A percentile compares a stretch with the other conserved stretches of the same genome.
phyloP scores from a whole-genome alignment of 345 rosid genomes.

The Rhodamnia argentea region DNA sequence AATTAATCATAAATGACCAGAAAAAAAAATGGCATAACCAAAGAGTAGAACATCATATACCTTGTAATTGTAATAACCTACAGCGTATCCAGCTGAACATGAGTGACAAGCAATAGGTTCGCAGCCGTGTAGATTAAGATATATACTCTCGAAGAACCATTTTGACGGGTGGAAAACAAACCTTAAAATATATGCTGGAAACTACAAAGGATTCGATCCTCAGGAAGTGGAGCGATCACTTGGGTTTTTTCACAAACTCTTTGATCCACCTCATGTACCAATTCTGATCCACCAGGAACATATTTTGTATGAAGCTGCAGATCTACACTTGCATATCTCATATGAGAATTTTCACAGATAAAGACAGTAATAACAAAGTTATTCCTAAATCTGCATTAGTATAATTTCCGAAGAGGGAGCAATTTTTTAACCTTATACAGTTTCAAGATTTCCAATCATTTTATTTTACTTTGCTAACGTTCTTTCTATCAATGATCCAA shows the following conservation, averaged over 20 bases:
- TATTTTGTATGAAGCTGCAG: conserved; percentile 71
- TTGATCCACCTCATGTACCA: conserved; percentile 60
- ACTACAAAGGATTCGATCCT: too few species aligned
- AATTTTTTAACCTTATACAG: too few species aligned
- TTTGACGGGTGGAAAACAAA: conserved; percentile 1
- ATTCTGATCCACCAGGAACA: conserved; percentile 55
- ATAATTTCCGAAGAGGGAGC: neutral
- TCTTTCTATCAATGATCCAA: too few species aligned
- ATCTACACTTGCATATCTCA: conserved; percentile 58
- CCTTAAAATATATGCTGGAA: too few species aligned
- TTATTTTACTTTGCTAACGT: too few species aligned
- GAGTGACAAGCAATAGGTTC: neutral
- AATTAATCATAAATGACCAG: neutral
- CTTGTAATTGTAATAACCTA: conserved; percentile 96
- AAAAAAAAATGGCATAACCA: too few species aligned
- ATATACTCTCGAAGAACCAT: neutral
- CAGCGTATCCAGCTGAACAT: conserved; percentile 63
- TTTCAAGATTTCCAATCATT: too few species aligned
- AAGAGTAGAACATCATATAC: conserved; percentile 12
- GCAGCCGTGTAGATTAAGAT: neutral
- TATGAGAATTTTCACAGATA: conserved; percentile 16
- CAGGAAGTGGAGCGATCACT: conserved; percentile 60
- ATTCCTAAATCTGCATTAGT: neutral
- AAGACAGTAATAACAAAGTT: too few species aligned
- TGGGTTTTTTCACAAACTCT: conserved; percentile 57